These are phyloP conservation scores for Cladosporium sp. DNA, from an alignment of 2,329 filamentous ascomycete species.

Conservation along the genomic window DNA sequence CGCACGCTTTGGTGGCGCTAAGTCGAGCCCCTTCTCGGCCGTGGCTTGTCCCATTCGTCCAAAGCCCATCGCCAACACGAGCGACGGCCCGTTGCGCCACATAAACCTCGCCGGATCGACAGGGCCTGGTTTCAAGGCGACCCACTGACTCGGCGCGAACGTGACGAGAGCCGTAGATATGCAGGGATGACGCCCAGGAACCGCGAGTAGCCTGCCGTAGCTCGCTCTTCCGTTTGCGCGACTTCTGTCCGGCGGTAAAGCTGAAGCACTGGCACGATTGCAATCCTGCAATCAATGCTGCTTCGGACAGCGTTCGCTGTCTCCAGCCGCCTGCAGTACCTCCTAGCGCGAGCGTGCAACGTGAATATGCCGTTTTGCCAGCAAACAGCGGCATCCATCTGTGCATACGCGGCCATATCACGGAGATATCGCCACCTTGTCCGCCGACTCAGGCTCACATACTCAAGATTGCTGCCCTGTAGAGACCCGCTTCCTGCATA, in stretches of 20 bases:
- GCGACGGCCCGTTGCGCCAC: background rate
- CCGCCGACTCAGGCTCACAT: background rate
- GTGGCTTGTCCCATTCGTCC: background rate
- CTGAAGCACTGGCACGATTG: background rate
- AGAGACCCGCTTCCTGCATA: conserved; percentile 8
- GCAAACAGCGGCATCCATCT: background rate
- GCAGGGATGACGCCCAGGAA: background rate
- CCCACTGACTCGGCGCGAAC: background rate
- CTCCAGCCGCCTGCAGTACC: background rate
- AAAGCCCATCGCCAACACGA: background rate
- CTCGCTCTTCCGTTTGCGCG: background rate
- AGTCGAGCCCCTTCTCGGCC: conserved; percentile 6
- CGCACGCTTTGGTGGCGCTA: conserved; percentile 1
- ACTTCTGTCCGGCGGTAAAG: background rate
- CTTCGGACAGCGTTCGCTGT: background rate
- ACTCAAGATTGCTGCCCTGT: background rate
- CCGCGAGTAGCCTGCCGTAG: background rate
- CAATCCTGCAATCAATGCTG: background rate
- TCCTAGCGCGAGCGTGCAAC: background rate
- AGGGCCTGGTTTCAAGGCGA: background rate
- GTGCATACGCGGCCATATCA: background rate
- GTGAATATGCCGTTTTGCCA: background rate
- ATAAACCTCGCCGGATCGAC: conserved; percentile 1
- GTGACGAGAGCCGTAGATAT: conserved; percentile 1
- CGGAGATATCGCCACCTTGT: background rate